Evolutionary conservation across 305 asterid species (phyloP), one percentile per base, ranked within the genome.

Genomic region (Caryopteris hybrid): DNA sequence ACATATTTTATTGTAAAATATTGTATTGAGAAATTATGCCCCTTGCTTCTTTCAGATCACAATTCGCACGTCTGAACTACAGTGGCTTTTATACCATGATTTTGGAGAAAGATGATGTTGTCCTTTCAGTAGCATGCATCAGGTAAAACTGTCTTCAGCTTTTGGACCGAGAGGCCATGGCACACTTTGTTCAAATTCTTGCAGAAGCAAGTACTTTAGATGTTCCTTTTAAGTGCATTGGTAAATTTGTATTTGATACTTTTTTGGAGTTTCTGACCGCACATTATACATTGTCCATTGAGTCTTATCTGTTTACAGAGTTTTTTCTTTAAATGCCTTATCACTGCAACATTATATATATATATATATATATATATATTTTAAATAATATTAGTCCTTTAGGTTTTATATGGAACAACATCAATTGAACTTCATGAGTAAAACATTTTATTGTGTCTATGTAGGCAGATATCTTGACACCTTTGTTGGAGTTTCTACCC

Each of bases 61-160:
- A 86, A 54, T 87, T 85, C 73, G 83, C 95, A 5, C 91, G 98
- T 41, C 84, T 91, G 66, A 84, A 89, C 82, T 91, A 89, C 57
- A 65, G 62, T 59, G 96, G 98, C 33, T 91, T 91, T 71, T 87
- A 84, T 80, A 86, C 95, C 1, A 85, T 77, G 69, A 74, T 89
- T 58, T 78, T 91, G 88, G 96, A 91, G 84, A 86, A 86, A 79
- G 84, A 91, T 72, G 98, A 91, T 68, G 70, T 79, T 16, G 52
- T 86, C 67, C 60, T 86, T 60, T 88, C 84, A 38, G 93, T 91
- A 61, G 98, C 98, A 55, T 84, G 92, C 65, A 82, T 91, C 78
- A 89, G 98, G 98, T 91, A 81, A 70, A 52, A 12, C 22, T 71
- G 14, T 57, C 54, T 46, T 54, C 10, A 8, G 5, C 52, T 21